Evolutionary conservation across 1,284 basidiomycete species (phyloP), one percentile per base, ranked within the genome.

Genomic region (Tilletia horrida): DNA sequence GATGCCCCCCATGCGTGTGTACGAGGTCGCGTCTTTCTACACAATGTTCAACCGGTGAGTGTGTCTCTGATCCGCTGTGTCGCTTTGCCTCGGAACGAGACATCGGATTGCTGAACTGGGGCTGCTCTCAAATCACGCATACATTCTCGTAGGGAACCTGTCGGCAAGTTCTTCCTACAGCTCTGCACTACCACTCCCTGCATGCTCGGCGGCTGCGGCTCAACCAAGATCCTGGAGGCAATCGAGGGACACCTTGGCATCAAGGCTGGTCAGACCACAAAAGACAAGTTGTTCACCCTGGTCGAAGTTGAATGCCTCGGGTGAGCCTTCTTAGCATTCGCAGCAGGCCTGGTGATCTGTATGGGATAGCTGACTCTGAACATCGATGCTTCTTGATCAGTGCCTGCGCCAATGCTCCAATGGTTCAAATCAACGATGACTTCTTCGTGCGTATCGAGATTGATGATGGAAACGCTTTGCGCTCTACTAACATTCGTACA

Each of bases 121-220:
- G n/a, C n/a, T n/a, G n/a, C n/a, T n/a, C n/a, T n/a, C n/a, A n/a
- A n/a, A n/a, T n/a, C n/a, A n/a, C n/a, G n/a, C n/a, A n/a, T n/a
- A n/a, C n/a, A 4, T 40, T 40, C 66, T 59, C 29, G 62, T 61
- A 92, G 92, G 63, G 93, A 96, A 83, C 96, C 95, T 7, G 93
- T 97, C 69, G 95, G 93, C 65, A 85, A 91, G 79, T 87, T 96
- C 84, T 97, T 98, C 80, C 88, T 99, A 40, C 95, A 98, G 84
- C 91, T 98, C 67, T 99, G 96, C 87, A 98, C 96, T 47, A 98
- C 95, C 45, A 98, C 96, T 11, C 95, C 95, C 21, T 98, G 96
- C 85, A 94, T 95, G 90, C 87, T 99, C 61, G 89, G 91, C 65
- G 95, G 95, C 63, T 86, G 85, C 74, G 86, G 86, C 45, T 93